Evolutionary conservation across 2,329 filamentous ascomycete species (phyloP).

Genomic region (Fusarium subglutinans): DNA sequence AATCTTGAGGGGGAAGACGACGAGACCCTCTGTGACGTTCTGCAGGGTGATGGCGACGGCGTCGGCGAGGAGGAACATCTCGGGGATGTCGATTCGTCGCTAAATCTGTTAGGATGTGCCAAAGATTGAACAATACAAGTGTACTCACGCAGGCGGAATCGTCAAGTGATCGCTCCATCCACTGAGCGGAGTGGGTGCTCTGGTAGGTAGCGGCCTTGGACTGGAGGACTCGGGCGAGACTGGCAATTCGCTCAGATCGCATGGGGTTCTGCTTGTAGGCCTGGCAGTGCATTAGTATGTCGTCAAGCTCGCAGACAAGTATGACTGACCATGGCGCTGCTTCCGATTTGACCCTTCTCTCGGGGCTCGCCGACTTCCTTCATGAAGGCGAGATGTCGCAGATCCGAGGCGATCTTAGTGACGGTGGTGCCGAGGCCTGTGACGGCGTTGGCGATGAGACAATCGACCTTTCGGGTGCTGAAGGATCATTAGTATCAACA

Average conservation of each 20-base stretch:
- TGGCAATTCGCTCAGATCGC: slow-evolving; percentile 14
- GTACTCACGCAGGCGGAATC: slow-evolving; percentile 5
- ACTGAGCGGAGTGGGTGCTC: slow-evolving; percentile 14
- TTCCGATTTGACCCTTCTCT: neutral
- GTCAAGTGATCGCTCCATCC: slow-evolving; percentile 27
- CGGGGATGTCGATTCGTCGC: slow-evolving; percentile 28
- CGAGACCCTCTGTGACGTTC: slow-evolving; percentile 35
- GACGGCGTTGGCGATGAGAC: neutral
- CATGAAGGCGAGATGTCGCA: neutral
- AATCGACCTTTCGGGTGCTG: neutral
- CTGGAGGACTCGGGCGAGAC: slow-evolving; percentile 15
- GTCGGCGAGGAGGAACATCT: slow-evolving; percentile 29
- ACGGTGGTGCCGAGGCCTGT: neutral
- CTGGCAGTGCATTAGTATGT: accelerated
- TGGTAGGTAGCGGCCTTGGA: slow-evolving; percentile 12
- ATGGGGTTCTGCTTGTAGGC: slow-evolving; percentile 30
- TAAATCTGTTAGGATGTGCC: neutral
- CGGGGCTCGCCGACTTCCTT: neutral
- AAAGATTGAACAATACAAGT: too few relatives aligned
- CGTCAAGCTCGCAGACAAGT: too few relatives aligned
- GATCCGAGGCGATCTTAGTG: neutral
- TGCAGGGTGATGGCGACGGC: slow-evolving; percentile 23
- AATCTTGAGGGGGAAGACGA: slow-evolving; percentile 27
- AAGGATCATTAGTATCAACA: accelerated
- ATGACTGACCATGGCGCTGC: neutral